Percentiles rank a stretch among this genome's conserved stretches.
These are phyloP conservation scores for Phymatotrichopsis omnivora DNA, from an alignment of 2,329 filamentous ascomycete genomes.

Conservation along the genomic window DNA sequence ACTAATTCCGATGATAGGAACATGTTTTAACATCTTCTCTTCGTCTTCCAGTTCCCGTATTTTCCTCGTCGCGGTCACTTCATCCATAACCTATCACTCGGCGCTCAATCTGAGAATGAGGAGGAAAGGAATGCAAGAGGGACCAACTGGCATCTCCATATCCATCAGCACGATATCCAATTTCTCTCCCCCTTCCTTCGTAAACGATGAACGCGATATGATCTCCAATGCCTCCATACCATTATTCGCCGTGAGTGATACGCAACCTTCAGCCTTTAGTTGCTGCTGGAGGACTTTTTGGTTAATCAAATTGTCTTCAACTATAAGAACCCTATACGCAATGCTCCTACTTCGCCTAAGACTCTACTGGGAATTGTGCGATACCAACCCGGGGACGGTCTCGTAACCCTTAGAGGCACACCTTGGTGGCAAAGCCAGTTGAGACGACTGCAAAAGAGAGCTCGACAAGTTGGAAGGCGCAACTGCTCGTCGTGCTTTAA, in stretches of 20 bases:
- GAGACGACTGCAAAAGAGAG: no score
- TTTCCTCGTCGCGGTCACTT: slow-evolving; percentile 58
- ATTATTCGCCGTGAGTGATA: slow-evolving; percentile 54
- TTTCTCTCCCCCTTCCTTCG: slow-evolving; percentile 39
- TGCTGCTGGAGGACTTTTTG: slow-evolving; percentile 54
- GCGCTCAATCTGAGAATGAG: no score
- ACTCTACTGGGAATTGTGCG: no score
- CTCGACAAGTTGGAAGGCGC: background rate
- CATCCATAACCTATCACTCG: no score
- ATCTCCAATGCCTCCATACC: slow-evolving; percentile 52
- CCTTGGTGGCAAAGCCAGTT: no score
- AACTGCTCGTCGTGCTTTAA: slow-evolving; percentile 43
- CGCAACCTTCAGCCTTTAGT: slow-evolving; percentile 50
- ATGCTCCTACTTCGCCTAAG: no score
- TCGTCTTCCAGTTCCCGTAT: slow-evolving; percentile 59
- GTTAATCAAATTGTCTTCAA: slow-evolving; percentile 59
- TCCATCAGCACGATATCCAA: slow-evolving; percentile 68
- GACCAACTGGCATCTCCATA: slow-evolving; percentile 70
- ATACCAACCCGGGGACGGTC: no score
- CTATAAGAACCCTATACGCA: slow-evolving; percentile 49
- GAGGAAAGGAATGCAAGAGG: no score
- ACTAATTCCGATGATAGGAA: slow-evolving; percentile 76
- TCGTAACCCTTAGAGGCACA: no score
- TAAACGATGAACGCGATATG: slow-evolving; percentile 46
- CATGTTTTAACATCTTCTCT: slow-evolving; percentile 50